Percentiles rank a stretch among this genome's conserved stretches.
phyloP scores from a whole-genome alignment of 2,329 filamentous ascomycete genomes.

The Cytospora leucostoma region DNA sequence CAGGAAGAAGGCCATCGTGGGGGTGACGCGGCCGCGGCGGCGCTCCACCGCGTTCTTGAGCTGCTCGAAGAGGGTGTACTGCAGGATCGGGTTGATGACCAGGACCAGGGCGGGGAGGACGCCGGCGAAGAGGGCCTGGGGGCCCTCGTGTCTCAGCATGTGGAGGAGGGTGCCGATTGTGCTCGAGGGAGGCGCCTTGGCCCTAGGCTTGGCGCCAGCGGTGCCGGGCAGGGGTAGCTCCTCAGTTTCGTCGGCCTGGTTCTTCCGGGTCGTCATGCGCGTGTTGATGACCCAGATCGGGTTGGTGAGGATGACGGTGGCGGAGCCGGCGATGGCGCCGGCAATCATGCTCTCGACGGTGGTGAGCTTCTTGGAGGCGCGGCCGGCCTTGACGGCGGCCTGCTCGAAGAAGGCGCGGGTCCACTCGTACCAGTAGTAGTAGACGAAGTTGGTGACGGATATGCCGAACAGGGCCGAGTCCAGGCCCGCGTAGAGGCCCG shows the following conservation, averaged over 20 bases:
- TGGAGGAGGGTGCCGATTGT: slow-evolving; percentile 81
- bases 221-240: slow-evolving; percentile 34
- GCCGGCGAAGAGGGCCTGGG: slow-evolving; percentile 82
- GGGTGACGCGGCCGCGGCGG: slow-evolving; percentile 68
- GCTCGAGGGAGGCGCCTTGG: slow-evolving; percentile 52
- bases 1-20: slow-evolving; percentile 84
- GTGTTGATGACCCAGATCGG: slow-evolving; percentile 99
- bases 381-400: slow-evolving; percentile 71
- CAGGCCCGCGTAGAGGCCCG: slow-evolving; percentile 88
- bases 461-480: slow-evolving; percentile 96
- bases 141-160: slow-evolving; percentile 81
- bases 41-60: slow-evolving; percentile 88
- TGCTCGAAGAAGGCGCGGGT: slow-evolving; percentile 83
- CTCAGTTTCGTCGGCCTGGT: slow-evolving; percentile 37
- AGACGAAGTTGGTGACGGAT: slow-evolving; percentile 98
- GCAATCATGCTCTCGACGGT: slow-evolving; percentile 94
- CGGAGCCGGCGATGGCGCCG: slow-evolving; percentile 88
- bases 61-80: slow-evolving; percentile 99
- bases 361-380: slow-evolving; percentile 78
- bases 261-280: slow-evolving; percentile 88
- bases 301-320: slow-evolving; percentile 94
- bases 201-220: slow-evolving; percentile 39
- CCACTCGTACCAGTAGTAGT: slow-evolving; percentile 99
- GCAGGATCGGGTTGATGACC: slow-evolving; percentile 96
- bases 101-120: slow-evolving; percentile 90